These are phyloP conservation scores for Oryza longistaminata DNA, from an alignment of 176 grass and related monocot genomes.

Conservation along the genomic window DNA sequence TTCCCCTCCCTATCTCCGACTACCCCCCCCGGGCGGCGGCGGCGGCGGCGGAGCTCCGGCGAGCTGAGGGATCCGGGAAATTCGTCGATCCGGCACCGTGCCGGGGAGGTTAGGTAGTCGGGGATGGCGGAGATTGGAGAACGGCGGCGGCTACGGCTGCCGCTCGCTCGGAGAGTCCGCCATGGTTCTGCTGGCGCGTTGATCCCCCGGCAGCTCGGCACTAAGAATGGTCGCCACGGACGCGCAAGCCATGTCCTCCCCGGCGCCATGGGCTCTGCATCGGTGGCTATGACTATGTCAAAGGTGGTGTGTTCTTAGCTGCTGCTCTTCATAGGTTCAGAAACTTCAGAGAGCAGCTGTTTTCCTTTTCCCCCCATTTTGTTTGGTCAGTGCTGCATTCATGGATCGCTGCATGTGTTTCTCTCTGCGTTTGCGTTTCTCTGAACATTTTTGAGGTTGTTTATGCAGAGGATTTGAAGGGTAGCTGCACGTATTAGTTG, in stretches of 20 bases:
- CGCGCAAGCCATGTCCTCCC: conserved; percentile 21
- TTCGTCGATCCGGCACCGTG: not conserved
- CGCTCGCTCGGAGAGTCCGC: not conserved
- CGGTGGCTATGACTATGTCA: conserved; percentile 61
- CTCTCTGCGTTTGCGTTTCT: not conserved
- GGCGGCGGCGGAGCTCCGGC: not conserved
- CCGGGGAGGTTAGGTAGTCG: not conserved
- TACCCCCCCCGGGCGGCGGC: not conserved
- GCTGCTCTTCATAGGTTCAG: not conserved
- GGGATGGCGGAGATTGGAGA: not conserved
- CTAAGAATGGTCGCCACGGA: not conserved
- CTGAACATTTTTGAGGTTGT: not conserved
- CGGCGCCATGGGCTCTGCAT: conserved; percentile 42
- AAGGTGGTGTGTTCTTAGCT: conserved; percentile 26
- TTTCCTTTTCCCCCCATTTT: not conserved
- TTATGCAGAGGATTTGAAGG: conserved; percentile 70
- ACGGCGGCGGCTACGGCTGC: too few relatives aligned
- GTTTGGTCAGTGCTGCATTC: not conserved
- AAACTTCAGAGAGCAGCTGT: not conserved
- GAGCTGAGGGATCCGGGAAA: not conserved
- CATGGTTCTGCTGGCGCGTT: not conserved
- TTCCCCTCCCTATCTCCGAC: not conserved
- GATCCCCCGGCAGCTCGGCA: not conserved
- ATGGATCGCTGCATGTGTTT: not conserved
- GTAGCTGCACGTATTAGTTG: conserved; percentile 39